phyloP scores from a whole-genome alignment of 2,329 filamentous ascomycete species.

The Penicillium oxalicum region DNA sequence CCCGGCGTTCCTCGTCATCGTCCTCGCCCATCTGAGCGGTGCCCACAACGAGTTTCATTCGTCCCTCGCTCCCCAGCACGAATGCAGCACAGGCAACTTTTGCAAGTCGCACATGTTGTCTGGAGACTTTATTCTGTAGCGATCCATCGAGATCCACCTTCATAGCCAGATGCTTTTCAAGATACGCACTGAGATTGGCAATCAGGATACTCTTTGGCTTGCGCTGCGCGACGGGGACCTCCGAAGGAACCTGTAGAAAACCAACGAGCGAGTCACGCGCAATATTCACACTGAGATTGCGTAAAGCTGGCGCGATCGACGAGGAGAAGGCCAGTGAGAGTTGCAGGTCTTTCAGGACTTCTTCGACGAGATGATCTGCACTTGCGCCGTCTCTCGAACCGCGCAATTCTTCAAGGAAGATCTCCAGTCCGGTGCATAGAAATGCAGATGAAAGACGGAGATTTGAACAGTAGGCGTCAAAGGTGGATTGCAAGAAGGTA shows the following conservation, averaged over 20 bases:
- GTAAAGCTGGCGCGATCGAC: conserved; percentile 30
- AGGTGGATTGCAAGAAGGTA: conserved; percentile 45
- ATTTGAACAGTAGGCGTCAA: conserved; percentile 46
- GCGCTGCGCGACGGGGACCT: conserved; percentile 7
- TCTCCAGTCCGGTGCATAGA: conserved; percentile 42
- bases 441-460: conserved; percentile 42
- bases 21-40: conserved; percentile 13
- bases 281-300: conserved; percentile 31
- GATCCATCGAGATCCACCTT: conserved; percentile 28
- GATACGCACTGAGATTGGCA: conserved; percentile 29
- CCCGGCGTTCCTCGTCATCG: conserved; percentile 10
- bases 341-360: conserved; percentile 35
- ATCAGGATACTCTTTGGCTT: conserved; percentile 10
- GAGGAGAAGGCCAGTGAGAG: conserved; percentile 35
- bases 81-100: conserved; percentile 37
- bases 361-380: conserved; percentile 19
- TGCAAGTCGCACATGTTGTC: conserved; percentile 29
- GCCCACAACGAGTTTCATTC: conserved; percentile 33
- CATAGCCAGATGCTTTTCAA: conserved; percentile 37
- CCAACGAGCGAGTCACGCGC: conserved; percentile 24
- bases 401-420: conserved; percentile 23
- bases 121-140: conserved; percentile 5
- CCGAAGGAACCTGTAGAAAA: conserved; percentile 14
- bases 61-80: conserved; percentile 34
- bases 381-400: not conserved